Percentiles rank a stretch among this genome's conserved stretches.
Evolutionary conservation across 768 basidiomycete species (phyloP).

Genomic region (Vararia minispora): DNA sequence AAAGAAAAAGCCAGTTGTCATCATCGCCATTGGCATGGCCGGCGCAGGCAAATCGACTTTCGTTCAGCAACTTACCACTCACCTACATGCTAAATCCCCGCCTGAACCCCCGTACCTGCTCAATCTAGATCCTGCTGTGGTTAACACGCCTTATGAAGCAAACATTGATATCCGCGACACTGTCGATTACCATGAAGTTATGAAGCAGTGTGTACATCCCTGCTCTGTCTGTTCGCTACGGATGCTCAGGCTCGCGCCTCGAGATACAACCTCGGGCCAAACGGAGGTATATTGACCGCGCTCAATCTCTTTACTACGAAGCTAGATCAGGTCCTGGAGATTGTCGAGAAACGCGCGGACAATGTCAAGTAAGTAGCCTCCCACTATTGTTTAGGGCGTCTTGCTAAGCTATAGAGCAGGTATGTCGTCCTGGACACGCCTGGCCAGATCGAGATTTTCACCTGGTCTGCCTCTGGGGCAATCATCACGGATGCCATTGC

Average conservation of each 20-base stretch:
- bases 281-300: slow-evolving; percentile 94
- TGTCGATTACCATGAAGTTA: slow-evolving; percentile 94
- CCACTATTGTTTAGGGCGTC: neutral
- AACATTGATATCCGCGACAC: slow-evolving; percentile 99
- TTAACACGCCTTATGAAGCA: slow-evolving; percentile 83
- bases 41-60: slow-evolving; percentile 97
- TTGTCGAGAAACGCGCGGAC: slow-evolving; percentile 87
- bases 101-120: slow-evolving; percentile 84
- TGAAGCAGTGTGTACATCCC: slow-evolving; percentile 84
- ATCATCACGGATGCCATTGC: slow-evolving; percentile 98
- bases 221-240: slow-evolving; percentile 3
- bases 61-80: slow-evolving; percentile 88
- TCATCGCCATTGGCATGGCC: slow-evolving; percentile 93
- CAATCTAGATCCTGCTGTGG: slow-evolving; percentile 95
- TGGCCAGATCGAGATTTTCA: slow-evolving; percentile 99
- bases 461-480: slow-evolving; percentile 97
- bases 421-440: slow-evolving; percentile 95
- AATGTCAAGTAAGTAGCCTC: slow-evolving; percentile 65
- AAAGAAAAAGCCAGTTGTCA: slow-evolving; percentile 60
- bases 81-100: slow-evolving; percentile 62
- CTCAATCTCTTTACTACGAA: slow-evolving; percentile 98
- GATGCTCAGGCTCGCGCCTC: slow-evolving; percentile 3
- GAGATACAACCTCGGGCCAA: slow-evolving; percentile 97
- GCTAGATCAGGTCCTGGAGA: slow-evolving; percentile 88
- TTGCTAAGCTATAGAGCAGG: slow-evolving; percentile 27